Conservation (phyloP, 306 rosid species). For the barrel medic (Medicago truncatula) region DNA sequence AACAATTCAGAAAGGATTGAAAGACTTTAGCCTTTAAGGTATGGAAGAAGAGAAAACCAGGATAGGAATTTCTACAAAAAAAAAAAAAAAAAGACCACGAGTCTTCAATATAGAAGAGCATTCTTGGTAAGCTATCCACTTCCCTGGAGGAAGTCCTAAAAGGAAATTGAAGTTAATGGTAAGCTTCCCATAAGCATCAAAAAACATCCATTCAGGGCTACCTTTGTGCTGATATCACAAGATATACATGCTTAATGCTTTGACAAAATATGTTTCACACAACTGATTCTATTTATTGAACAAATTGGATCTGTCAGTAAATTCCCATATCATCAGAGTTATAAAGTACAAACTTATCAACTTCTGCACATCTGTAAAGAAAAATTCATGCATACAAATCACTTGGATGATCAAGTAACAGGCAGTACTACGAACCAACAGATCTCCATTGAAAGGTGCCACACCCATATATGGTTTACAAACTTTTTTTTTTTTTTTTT, state of each 20-base stretch:
- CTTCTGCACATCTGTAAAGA: not conserved
- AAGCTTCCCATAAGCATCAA: not conserved
- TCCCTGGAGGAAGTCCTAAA: not conserved
- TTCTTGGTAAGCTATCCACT: constrained; percentile 20
- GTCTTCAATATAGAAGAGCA: not conserved
- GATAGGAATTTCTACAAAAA: not conserved
- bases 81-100: not conserved
- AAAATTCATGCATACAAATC: constrained; percentile 12
- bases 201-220: not conserved
- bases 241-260: constrained; percentile 12
- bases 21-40: not conserved
- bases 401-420: constrained; percentile 17
- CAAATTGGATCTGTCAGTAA: constrained; percentile 10
- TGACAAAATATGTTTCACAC: constrained; percentile 18
- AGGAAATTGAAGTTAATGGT: not conserved
- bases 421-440: constrained; percentile 12
- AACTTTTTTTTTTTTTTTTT: not conserved
- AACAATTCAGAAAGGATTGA: not conserved
- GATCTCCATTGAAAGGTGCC: not conserved
- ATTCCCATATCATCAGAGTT: constrained; percentile 16
- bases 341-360: not conserved
- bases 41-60: not conserved
- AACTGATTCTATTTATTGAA: constrained; percentile 25
- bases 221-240: not conserved
- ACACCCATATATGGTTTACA: constrained; percentile 6